Percentiles rank a stretch among this genome's conserved stretches.
phyloP scores from a whole-genome alignment of 495 filamentous ascomycete genomes.

The Hyaloscypha variabilis region DNA sequence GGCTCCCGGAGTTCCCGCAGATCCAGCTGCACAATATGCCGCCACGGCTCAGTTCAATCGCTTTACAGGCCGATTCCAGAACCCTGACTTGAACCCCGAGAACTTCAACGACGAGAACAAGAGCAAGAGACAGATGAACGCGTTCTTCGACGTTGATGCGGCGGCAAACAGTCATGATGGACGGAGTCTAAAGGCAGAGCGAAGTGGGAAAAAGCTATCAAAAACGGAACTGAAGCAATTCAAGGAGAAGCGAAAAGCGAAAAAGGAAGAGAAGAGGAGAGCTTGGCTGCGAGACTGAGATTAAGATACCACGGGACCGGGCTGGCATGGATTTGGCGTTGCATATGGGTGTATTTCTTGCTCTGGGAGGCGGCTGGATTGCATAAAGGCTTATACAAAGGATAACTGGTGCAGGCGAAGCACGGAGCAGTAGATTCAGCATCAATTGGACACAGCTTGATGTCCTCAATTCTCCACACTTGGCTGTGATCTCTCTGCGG shows the following conservation, averaged over 20 bases:
- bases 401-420: not conserved
- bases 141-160: slow-evolving; percentile 97
- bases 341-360: not conserved
- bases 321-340: not conserved
- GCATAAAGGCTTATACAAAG: not conserved
- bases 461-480: not conserved
- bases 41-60: slow-evolving; percentile 84
- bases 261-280: slow-evolving; percentile 92
- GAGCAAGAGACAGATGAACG: slow-evolving; percentile 84
- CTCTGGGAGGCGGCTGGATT: not conserved
- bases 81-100: slow-evolving; percentile 62
- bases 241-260: slow-evolving; percentile 68
- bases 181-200: slow-evolving; percentile 87
- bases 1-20: slow-evolving; percentile 37
- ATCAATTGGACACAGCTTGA: not conserved
- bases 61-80: slow-evolving; percentile 87
- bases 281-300: slow-evolving; percentile 87
- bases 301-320: slow-evolving; percentile 4
- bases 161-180: slow-evolving; percentile 94
- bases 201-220: slow-evolving; percentile 82
- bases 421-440: not conserved
- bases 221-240: slow-evolving; percentile 81
- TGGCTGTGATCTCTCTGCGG: too few species aligned
- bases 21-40: slow-evolving; percentile 52
- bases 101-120: slow-evolving; percentile 89